phyloP scores from a whole-genome alignment of 148 eudicot species.

The Limonium bicolor region DNA sequence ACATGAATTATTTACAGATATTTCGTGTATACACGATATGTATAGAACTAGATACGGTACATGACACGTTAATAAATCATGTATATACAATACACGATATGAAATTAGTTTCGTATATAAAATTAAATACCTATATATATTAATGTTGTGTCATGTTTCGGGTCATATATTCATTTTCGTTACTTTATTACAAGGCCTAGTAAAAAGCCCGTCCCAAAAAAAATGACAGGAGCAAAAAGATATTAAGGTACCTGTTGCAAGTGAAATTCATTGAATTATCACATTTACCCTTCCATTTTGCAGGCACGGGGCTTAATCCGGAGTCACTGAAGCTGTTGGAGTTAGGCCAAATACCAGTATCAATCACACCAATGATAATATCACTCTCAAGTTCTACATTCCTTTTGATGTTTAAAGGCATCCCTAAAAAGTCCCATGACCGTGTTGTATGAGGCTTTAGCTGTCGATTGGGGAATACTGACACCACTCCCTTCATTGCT shows the following conservation, averaged over 20 bases:
- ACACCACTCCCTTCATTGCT: constrained; percentile 30
- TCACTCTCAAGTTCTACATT: constrained; percentile 16
- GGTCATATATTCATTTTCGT: background rate
- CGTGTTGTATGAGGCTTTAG: constrained; percentile 38
- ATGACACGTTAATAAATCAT: too few relatives aligned
- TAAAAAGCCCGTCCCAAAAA: too few relatives aligned
- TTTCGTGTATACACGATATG: too few relatives aligned
- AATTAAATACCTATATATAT: background rate
- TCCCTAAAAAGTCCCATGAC: constrained; percentile 56
- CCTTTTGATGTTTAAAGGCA: constrained; percentile 5
- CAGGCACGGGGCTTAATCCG: constrained; percentile 30
- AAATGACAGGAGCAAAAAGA: too few relatives aligned
- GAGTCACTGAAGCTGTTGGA: constrained; percentile 25
- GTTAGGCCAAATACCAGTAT: constrained; percentile 49
- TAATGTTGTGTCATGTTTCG: background rate
- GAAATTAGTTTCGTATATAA: background rate
- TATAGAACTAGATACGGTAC: too few relatives aligned
- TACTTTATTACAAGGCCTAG: background rate
- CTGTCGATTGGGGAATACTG: constrained; percentile 30
- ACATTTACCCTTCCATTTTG: constrained; percentile 45
- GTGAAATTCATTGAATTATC: constrained; percentile 19
- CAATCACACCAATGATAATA: constrained; percentile 30
- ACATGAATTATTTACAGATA: too few relatives aligned
- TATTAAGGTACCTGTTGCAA: constrained; percentile 38
- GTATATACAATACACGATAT: background rate